Evolutionary conservation across 1,139 yeast genomes (phyloP), one percentile per base, ranked within the genome.

Genomic region (Saccharomyces hybrid): DNA sequence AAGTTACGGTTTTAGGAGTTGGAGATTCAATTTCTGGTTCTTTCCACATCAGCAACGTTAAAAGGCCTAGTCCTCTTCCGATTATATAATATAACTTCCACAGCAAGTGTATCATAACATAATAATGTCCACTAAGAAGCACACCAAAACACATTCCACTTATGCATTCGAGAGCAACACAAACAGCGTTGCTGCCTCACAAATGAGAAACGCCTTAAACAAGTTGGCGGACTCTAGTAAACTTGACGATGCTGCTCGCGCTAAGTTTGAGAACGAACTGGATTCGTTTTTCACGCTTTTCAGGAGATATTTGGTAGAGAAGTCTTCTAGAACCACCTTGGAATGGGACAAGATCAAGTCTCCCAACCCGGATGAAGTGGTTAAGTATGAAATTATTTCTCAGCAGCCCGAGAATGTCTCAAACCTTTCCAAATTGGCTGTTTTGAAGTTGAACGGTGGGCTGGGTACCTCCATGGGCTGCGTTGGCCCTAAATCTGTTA

Each of bases 391-490:
- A 49, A 68, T 77, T 38, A 78, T 88, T 63, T 65, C 65, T 11
- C 64, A 60, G 51, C 64, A 67, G 54, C 64, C 64, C 47, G 76
- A 46, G 73, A 72, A 60, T 51, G 66, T 65, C 23, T 53, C 64
- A n/a, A 84, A 84, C 72, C 80, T 95, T 69, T 74, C 83, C 64
- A 91, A 91, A 73, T 80, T 93, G 70, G 98, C 98, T 3, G 99
- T 93, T 49, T 80, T 93, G 73, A 93, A 93, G 76, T 82, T 93
- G 71, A 93, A 93, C 71, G 99, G 99, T 78, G 99, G 99, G 52
- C 80, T 93, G 64, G 99, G 99, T 70, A 93, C 99, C 42, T 91
- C 99, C 14, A 93, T 93, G 99, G 99, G 99, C 55, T 95, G 99
- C 76, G 98, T 93, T 60, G 99, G 99, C 56, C 99, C 99, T 59